Base-by-base conservation (phyloP, 805 yeast genomes). In the Kodamaea neixiangensis region DNA sequence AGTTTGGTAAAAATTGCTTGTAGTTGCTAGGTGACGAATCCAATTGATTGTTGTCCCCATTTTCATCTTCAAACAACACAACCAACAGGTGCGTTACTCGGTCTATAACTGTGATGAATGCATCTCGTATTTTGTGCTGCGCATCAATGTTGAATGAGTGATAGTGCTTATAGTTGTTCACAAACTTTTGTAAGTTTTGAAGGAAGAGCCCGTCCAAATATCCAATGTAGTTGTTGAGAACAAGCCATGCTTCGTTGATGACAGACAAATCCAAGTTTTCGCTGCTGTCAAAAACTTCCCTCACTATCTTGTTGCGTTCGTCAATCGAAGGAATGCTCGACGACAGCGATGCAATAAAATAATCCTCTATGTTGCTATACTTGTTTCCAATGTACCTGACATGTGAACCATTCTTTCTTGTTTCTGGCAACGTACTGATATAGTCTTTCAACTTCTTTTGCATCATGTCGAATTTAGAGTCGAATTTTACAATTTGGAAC, bases 241-340 rank as follows among this genome's bases (percentile, higher is more conserved):
- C 72, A 44, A 73, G 60, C 79, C 79, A 74, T 0, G 78, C 66
- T 54, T 74, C 79, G 57, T 69, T 74, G 43, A 73, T 61, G 22
- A 72, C 65, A 13, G 77, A 68, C 40, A 72, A 62, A 47, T 74
- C 79, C 49, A 74, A 60, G 50, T 69, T 72, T 35, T 73, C 79
- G 53, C 65, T 64, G 53, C 64, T 67, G 15, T 67, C 70, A 52
- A 72, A 74, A 3, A 69, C 60, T 21, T 66, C 73, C 25, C 63
- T 47, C 7, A 71, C 63, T 2, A 64, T 54, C 31, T 42, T 51
- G 37, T 68, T 69, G 21, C 59, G 59, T 18, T 68, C 75, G 21
- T 64, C 59, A 33, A 51, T 60, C n/a, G 54, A 55, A 49, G 59
- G 64, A 3, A 63, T 55, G 3, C 58, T 48, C 4, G 64, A 53